Evolutionary conservation across 345 rosid genomes (phyloP), one percentile per base, ranked within the genome.

Genomic region (Cardamine resedifolia): DNA sequence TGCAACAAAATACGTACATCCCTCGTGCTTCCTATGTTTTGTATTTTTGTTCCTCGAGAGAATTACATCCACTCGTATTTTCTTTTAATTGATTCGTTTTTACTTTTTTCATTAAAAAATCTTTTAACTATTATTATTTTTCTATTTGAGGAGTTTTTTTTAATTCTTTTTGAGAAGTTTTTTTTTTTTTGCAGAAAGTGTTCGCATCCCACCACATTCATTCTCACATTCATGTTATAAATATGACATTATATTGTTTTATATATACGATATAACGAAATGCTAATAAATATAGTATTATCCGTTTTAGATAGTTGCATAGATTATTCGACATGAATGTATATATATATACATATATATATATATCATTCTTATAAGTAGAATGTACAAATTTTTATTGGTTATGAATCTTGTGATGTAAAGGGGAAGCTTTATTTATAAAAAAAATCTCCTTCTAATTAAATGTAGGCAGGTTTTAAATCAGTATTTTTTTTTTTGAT

Each of bases 1-100:
- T 75, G 78, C 78, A 75, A 68, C 74, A 67, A 75, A 67, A 67
- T 75, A 75, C 73, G 68, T 53, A 75, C 78, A 75, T 27, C 78
- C 78, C 78, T 75, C 74, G 78, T 75, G 78, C 69, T 59, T 75
- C n/a, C 48, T 34, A 5, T 34, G 59, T 28, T 58, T 74, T 58
- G 67, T 66, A 58, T 30, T 48, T 66, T 65, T 65, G 65, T 55
- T 64, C 64, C 31, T 43, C 30, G 15, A 48, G 67, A 18, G 33
- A 66, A 57, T 24, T 33, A 23, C 39, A 73, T 23, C 71, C 50
- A 73, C 58, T 31, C 4, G 30, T 56, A n/a, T 33, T 24, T 20
- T 28, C 15, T 61, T 51, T 61, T 41, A 41, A 16, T n/a, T 44
- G n/a, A 44, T n/a, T 7, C 4, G 49, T 43, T 6, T 0, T n/a